Evolutionary conservation across 2,329 filamentous ascomycete genomes (phyloP), one percentile per base, ranked within the genome.

Genomic region (Penicillium vulpinum): DNA sequence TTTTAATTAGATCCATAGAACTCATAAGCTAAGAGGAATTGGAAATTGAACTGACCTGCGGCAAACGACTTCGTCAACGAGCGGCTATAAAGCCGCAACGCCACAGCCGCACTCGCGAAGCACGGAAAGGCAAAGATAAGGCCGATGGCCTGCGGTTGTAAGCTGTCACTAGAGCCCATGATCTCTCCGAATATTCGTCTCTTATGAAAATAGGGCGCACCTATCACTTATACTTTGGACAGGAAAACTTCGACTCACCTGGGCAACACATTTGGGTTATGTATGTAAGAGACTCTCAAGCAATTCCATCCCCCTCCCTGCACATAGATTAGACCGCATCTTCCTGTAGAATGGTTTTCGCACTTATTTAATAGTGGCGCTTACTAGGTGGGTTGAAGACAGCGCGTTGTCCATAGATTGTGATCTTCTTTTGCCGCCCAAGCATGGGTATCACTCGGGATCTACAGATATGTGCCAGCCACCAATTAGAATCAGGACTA

Each of bases 81-180:
- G 3, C 61, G 61, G 39, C 58, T 61, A 38, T 60, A 63, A 40
- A 62, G 53, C 11, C 61, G 59, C 29, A 63, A 39, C 21, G 50
- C 51, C 38, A 63, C 61, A 7, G 53, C 61, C n/a, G 53, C 39
- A 21, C 57, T 63, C 50, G 61, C 61, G 22, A 58, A 33, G 6
- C 47, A 52, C 4, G 61, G 61, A 33, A 63, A 63, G 0, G 46
- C 61, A 18, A 63, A 59, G 50, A 60, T 60, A 21, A 63, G 39
- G 28, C 39, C 59, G 28, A 63, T 50, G 15, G 54, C 57, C 53
- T 63, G 61, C 2, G 57, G 36, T 40, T 63, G 61, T 9, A 63
- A 18, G 15, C 48, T 63, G 8, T 59, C 56, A 29, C 41, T 45
- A 16, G 50, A 56, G 16, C 26, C 38, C 55, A 57, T 57, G 13